These are phyloP conservation scores for Coelastrella sp. DNA, from an alignment of 139 green algal genomes.

Conservation along the genomic window DNA sequence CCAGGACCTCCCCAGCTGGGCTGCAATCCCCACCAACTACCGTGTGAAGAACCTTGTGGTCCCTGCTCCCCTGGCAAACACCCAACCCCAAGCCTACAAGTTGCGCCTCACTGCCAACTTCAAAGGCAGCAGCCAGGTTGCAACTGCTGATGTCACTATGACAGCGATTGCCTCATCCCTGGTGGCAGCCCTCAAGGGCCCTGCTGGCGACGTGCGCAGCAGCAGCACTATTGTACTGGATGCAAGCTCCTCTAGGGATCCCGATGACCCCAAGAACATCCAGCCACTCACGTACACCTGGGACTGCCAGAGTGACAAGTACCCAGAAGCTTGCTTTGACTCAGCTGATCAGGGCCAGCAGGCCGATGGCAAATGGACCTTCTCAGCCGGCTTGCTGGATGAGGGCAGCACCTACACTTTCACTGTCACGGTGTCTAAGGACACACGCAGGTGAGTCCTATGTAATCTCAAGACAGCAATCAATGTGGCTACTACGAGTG, in stretches of 20 bases:
- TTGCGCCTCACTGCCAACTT: background rate
- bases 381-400: background rate
- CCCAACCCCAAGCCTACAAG: background rate
- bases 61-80: background rate
- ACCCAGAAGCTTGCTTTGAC: slow-evolving; percentile 10
- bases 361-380: background rate
- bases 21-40: background rate
- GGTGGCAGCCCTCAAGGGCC: background rate
- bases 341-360: background rate
- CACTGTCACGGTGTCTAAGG: slow-evolving; percentile 13
- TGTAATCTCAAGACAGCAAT: too few relatives aligned
- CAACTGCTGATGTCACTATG: slow-evolving; percentile 14
- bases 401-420: background rate
- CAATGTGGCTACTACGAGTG: too few relatives aligned
- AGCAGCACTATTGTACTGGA: background rate
- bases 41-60: slow-evolving; percentile 20
- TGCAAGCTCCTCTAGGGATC: background rate
- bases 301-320: background rate
- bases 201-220: background rate
- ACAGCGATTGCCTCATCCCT: background rate
- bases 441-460: background rate
- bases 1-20: background rate
- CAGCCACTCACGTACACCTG: background rate
- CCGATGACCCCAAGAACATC: slow-evolving; percentile 6
- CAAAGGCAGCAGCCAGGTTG: background rate